phyloP scores from a whole-genome alignment of 495 filamentous ascomycete genomes.

The Extremus antarcticus region DNA sequence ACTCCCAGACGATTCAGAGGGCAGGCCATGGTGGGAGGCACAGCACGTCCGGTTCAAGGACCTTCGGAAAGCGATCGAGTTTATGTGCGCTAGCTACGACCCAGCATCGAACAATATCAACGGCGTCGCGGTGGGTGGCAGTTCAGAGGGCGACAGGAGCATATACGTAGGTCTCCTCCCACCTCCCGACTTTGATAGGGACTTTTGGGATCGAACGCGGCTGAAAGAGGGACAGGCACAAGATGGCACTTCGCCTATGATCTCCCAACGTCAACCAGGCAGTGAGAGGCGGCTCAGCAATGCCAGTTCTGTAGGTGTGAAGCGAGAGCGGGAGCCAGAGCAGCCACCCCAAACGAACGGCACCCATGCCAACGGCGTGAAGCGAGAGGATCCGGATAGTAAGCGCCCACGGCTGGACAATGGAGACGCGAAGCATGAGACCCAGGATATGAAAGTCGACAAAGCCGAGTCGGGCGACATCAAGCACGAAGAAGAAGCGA shows the following conservation, averaged over 20 bases:
- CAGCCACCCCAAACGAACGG: not conserved
- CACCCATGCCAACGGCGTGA: not conserved
- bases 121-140: not conserved
- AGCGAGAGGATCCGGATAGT: not conserved
- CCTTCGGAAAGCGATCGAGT: constrained; percentile 53
- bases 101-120: constrained; percentile 43
- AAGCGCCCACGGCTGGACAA: constrained; percentile 10
- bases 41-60: constrained; percentile 51
- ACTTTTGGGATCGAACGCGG: constrained; percentile 10
- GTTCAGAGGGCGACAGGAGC: constrained; percentile 18
- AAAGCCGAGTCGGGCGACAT: not conserved
- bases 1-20: constrained; percentile 61
- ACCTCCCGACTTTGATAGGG: constrained; percentile 1
- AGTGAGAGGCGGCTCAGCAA: constrained; percentile 6
- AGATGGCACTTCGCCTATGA: not conserved
- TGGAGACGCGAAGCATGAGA: not conserved
- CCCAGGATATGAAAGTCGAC: not conserved
- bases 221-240: constrained; percentile 2
- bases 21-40: constrained; percentile 80
- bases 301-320: constrained; percentile 11
- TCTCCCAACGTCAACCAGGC: not conserved
- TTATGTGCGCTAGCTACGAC: constrained; percentile 66
- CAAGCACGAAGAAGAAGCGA: constrained; percentile 11
- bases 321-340: constrained; percentile 15
- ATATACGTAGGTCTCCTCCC: constrained; percentile 27